Percentiles rank a stretch among this genome's conserved stretches.
These are phyloP conservation scores for Lathyrus oleraceus DNA, from an alignment of 306 rosid species.

Conservation along the genomic window DNA sequence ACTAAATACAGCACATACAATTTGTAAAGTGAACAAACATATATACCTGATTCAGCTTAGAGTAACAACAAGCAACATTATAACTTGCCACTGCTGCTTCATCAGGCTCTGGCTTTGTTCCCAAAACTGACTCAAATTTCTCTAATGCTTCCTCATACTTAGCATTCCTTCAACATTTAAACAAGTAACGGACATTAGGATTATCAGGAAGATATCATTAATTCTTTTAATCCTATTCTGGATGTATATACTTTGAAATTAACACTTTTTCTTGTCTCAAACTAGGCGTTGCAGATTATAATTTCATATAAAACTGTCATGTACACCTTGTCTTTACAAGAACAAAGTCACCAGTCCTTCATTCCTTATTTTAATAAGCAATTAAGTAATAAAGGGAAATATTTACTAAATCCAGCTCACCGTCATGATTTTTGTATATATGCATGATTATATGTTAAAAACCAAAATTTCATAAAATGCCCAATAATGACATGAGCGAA, in stretches of 20 bases:
- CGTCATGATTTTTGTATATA: not conserved
- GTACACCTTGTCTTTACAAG: not conserved
- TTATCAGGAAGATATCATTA: conserved; percentile 14
- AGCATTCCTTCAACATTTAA: conserved; percentile 55
- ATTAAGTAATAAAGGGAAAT: not conserved
- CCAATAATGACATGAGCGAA: not conserved
- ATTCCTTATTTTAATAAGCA: not conserved
- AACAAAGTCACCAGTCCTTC: not conserved
- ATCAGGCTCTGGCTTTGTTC: conserved; percentile 68
- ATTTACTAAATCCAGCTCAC: not conserved
- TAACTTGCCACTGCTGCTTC: conserved; percentile 90
- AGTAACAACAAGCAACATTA: conserved; percentile 93
- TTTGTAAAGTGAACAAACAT: conserved; percentile 8
- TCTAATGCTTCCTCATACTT: conserved; percentile 90
- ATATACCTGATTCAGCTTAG: conserved; percentile 88
- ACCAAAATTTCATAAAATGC: conserved; percentile 13
- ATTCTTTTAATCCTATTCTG: conserved; percentile 4
- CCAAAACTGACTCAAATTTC: conserved; percentile 87
- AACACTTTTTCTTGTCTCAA: not conserved
- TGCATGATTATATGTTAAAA: not conserved
- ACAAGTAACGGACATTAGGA: conserved; percentile 24
- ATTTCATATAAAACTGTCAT: not conserved
- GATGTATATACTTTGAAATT: conserved; percentile 3
- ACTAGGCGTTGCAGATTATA: not conserved
- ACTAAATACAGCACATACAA: conserved; percentile 2